Conservation (phyloP, 257 asterid genomes). For the Coffea eugenioides region DNA sequence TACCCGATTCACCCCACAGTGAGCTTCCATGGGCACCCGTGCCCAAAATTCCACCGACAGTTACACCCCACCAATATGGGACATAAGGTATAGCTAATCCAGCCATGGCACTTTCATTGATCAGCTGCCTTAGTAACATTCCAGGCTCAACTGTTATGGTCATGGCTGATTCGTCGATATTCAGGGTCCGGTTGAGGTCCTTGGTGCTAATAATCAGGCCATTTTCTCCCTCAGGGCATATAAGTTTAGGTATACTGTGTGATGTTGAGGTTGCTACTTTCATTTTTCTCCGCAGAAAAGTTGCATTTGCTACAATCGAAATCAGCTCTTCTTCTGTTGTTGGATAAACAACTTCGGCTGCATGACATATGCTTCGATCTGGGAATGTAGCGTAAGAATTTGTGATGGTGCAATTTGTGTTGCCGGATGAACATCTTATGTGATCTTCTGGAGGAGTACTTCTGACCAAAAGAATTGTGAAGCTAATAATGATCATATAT, state of each 20-base stretch:
- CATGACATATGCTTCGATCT: slow-evolving; percentile 29
- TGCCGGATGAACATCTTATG: slow-evolving; percentile 23
- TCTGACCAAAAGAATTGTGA: not conserved
- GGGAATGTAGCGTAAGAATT: slow-evolving; percentile 28
- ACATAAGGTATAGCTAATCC: slow-evolving; percentile 26
- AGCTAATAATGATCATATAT: not conserved
- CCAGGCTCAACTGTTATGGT: slow-evolving; percentile 28
- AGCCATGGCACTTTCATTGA: slow-evolving; percentile 17
- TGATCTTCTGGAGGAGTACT: slow-evolving; percentile 32
- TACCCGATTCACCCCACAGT: slow-evolving; percentile 24
- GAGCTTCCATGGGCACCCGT: slow-evolving; percentile 40
- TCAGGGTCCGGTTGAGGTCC: slow-evolving; percentile 7
- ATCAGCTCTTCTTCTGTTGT: slow-evolving; percentile 30
- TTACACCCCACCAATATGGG: slow-evolving; percentile 39
- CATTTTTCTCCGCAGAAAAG: slow-evolving; percentile 22
- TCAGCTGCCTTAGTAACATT: slow-evolving; percentile 18
- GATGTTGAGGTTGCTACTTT: slow-evolving; percentile 31
- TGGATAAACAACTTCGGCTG: slow-evolving; percentile 20
- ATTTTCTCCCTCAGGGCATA: slow-evolving; percentile 25
- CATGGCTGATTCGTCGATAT: slow-evolving; percentile 12
- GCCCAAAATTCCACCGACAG: slow-evolving; percentile 26
- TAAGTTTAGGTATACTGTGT: slow-evolving; percentile 31
- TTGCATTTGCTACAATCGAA: slow-evolving; percentile 25
- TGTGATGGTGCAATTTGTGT: slow-evolving; percentile 25
- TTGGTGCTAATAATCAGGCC: slow-evolving; percentile 35